Conservation (phyloP, 1,284 basidiomycete species). For the Ustilago nuda region DNA sequence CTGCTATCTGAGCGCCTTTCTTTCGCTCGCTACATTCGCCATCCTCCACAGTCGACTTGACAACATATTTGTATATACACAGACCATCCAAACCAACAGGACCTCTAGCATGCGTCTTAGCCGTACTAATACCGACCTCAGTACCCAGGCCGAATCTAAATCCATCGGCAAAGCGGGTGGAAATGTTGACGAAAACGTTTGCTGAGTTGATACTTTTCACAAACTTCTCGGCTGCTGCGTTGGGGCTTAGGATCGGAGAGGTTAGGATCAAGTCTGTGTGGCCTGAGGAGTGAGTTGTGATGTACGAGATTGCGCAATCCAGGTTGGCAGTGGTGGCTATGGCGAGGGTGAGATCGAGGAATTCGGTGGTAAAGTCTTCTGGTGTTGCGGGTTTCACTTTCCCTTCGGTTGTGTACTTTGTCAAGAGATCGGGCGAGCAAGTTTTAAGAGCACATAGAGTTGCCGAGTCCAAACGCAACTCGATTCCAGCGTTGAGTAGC, state of each 20-base stretch:
- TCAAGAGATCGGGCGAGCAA: background rate
- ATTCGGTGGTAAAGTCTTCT: conserved; percentile 86
- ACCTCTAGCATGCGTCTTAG: conserved; percentile 93
- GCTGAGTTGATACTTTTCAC: conserved; percentile 89
- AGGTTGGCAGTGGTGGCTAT: conserved; percentile 81
- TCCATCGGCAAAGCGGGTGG: conserved; percentile 95
- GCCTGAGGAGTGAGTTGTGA: conserved; percentile 92
- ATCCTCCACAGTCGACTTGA: background rate
- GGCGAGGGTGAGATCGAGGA: conserved; percentile 74
- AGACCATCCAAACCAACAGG: conserved; percentile 92
- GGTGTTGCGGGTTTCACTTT: conserved; percentile 53
- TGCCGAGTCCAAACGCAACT: conserved; percentile 80
- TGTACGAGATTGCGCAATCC: conserved; percentile 82
- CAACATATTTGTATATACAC: conserved; percentile 67
- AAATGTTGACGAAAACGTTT: conserved; percentile 93
- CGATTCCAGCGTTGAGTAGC: conserved; percentile 78
- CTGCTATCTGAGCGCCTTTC: conserved; percentile 30
- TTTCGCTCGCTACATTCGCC: background rate
- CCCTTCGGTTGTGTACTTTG: conserved; percentile 61
- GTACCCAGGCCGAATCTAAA: conserved; percentile 97
- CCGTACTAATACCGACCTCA: conserved; percentile 97
- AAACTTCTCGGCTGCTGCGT: conserved; percentile 77
- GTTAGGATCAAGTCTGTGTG: conserved; percentile 91
- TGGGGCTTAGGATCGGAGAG: conserved; percentile 17
- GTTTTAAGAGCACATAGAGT: background rate